Evolutionary conservation across 345 rosid genomes (phyloP).

Genomic region (Geranium rotundifolium): DNA sequence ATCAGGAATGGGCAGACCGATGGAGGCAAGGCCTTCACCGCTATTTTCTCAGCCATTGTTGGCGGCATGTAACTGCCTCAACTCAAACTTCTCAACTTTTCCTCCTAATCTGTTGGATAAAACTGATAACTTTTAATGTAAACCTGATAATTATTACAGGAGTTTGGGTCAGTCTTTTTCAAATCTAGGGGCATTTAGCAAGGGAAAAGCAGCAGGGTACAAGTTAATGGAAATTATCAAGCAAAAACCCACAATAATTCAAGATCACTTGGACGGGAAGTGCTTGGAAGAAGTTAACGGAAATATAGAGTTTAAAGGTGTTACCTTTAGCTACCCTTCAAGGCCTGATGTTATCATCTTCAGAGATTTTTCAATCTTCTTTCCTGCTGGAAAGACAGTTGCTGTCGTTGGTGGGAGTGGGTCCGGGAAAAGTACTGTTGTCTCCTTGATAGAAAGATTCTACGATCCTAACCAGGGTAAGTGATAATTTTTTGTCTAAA

Average conservation of each 20-base stretch:
- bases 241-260: conserved; percentile 79
- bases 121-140: not conserved
- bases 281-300: conserved; percentile 74
- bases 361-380: conserved; percentile 75
- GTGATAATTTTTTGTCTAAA: not conserved
- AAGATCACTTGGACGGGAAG: conserved; percentile 59
- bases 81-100: not conserved
- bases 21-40: conserved; percentile 98
- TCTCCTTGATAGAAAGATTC: conserved; percentile 87
- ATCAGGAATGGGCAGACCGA: conserved; percentile 86
- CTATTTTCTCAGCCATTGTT: conserved; percentile 98
- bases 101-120: not conserved
- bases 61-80: conserved; percentile 83
- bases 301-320: conserved; percentile 82
- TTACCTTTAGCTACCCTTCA: conserved; percentile 93
- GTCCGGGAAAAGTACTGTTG: conserved; percentile 97
- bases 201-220: conserved; percentile 95
- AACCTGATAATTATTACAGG: conserved; percentile 37
- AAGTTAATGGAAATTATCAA: conserved; percentile 92
- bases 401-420: conserved; percentile 99
- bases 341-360: conserved; percentile 91
- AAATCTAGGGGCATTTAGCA: conserved; percentile 96
- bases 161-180: conserved; percentile 99
- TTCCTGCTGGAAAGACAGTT: conserved; percentile 90
- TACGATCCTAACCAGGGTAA: conserved; percentile 91